Evolutionary conservation across 805 yeast species (phyloP), one percentile per base, ranked within the genome.

Genomic region (Yarrowia sp.): DNA sequence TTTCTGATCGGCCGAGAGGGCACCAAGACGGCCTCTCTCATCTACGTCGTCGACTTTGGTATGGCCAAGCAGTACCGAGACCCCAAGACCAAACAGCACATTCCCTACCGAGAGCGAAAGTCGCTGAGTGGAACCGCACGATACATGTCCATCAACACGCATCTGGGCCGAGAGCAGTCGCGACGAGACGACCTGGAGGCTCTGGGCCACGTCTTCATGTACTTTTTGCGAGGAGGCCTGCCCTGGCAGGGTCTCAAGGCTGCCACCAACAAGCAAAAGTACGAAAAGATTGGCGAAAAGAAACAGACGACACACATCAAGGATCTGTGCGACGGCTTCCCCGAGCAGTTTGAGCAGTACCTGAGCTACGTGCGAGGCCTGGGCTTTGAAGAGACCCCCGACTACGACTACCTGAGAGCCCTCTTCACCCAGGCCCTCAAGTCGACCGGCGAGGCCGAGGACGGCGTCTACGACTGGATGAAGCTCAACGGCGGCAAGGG

Each of bases 241-340:
- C 99, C 99, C 64, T 93, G 99, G 99, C 99, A 95, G 80, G 99
- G 99, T 31, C 82, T 95, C 70, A 93, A 95, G 76, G 99, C 99
- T 7, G 97, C 97, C 69, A 92, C 97, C 44, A 95, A 95, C 81
- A 93, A 95, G 78, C 97, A 91, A 72, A 95, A 95, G 78, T 95
- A 95, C 77, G 98, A 95, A 76, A 92, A 92, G 75, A 95, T 95
- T 75, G 98, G 99, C 67, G 96, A 92, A 74, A 93, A 92, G 80
- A 95, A 95, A 76, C 91, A 92, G 78, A 83, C 91, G 1, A 93
- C 99, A 1, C 87, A 89, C 57, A 88, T 92, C 67, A 84, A 83
- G 70, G 98, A 91, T 69, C 81, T 95, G 67, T 89, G 97, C 71
- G 87, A 86, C 69, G 96, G 96, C 8, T 85, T 87, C 72, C 99